Base-by-base conservation (phyloP, 2,329 filamentous ascomycete species). In the Seiridium unicorne region DNA sequence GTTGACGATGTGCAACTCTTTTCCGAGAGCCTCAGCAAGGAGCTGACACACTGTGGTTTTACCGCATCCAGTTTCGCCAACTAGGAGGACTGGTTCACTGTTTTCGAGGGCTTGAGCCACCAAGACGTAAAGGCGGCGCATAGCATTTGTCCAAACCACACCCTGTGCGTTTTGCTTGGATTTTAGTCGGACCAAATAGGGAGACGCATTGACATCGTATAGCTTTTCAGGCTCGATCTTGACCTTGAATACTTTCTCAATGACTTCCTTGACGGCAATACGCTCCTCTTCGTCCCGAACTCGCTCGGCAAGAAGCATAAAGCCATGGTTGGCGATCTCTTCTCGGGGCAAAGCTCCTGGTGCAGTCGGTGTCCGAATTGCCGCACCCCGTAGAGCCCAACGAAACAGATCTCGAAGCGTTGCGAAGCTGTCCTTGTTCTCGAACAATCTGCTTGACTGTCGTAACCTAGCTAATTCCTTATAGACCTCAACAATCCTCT, bases 1-100 rank as follows among this genome's bases (percentile, higher is more conserved):
- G 71, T 99, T 99, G 69, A 99, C 89, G 66, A 94, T 95, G 66
- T 93, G 88, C 44, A 99, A 79, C 63, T 91, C 81, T 68, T 89
- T 92, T 13, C 82, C 80, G 63, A 92, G 83, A 3, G 91, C 89
- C 69, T 96, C 90, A 3, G 95, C 93, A 57, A 98, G 83, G 71
- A 97, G 84, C 73, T 99, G 95, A 66, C 92, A 96, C 5, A 99
- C 91, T 2, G 94, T 97, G 0, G 95, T 99, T 78, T 99, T 99
- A 62, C 96, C 95, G 70, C 94, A 98, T 5, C 95, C 95, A 18
- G 95, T 99, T 73, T 99, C 96, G 63, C 95, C 95, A 10, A 99
- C 92, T 4, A 99, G 82, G 26, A 99, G 81, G 3, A 99, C 92
- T 0, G 95, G 95, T 73, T 99, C 95, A 63, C 96, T 93, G 70